phyloP scores from a whole-genome alignment of 1,284 basidiomycete species.

The Puccinia horiana region DNA sequence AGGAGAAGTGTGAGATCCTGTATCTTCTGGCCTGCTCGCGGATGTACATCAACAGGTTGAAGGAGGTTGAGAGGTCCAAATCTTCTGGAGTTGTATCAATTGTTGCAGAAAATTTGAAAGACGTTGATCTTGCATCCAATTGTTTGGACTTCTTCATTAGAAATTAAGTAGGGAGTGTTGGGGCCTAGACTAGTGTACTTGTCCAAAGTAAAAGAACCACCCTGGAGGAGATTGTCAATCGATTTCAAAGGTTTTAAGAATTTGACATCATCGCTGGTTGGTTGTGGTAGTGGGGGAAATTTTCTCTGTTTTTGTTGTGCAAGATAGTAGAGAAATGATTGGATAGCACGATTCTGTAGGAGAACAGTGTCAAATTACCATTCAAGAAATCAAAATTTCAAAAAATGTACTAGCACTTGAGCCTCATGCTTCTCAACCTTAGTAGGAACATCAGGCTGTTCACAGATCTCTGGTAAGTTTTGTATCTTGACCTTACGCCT shows the following conservation, averaged over 20 bases:
- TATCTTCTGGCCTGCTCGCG: background rate
- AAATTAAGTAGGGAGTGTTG: background rate
- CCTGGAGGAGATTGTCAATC: background rate
- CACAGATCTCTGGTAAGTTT: background rate
- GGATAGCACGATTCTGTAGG: background rate
- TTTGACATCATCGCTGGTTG: background rate
- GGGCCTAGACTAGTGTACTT: conserved; percentile 1
- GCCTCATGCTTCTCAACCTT: background rate
- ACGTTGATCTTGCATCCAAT: background rate
- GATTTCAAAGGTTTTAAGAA: background rate
- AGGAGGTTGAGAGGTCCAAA: background rate
- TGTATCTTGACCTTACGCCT: background rate
- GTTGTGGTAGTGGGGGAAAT: background rate
- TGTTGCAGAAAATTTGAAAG: background rate
- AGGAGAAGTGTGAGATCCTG: background rate
- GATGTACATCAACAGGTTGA: background rate
- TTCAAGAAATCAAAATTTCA: background rate
- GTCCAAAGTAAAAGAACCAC: background rate
- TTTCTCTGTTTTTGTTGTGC: conserved; percentile 4
- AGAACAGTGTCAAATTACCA: background rate
- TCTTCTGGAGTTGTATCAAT: background rate
- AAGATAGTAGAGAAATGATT: conserved; percentile 1
- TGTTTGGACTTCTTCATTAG: background rate
- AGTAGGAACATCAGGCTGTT: background rate
- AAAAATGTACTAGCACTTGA: background rate